Evolutionary conservation across 1,139 yeast genomes (phyloP).

Genomic region (Blastobotrys illinoisensis): DNA sequence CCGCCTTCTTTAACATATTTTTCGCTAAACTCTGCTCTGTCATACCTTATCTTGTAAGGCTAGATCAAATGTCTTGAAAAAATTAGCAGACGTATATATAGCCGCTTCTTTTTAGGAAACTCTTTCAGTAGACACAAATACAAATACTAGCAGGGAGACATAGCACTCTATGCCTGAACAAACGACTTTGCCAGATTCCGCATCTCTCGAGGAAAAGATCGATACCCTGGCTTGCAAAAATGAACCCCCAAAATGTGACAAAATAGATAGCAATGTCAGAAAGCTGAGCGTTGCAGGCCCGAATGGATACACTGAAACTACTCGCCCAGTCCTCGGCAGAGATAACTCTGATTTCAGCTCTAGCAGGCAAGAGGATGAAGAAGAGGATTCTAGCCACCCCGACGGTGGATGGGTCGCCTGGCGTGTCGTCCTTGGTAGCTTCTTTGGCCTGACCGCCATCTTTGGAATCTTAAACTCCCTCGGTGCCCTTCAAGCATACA

Average conservation of each 20-base stretch:
- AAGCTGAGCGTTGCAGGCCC: background rate
- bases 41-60: background rate
- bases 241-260: no score
- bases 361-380: background rate
- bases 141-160: no score
- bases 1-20: background rate
- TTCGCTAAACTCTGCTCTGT: background rate
- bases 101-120: background rate
- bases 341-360: background rate
- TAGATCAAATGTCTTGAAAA: background rate
- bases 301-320: background rate
- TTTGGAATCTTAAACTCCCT: slow-evolving; percentile 64
- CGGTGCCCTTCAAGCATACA: slow-evolving; percentile 67
- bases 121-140: background rate
- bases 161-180: background rate
- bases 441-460: slow-evolving; percentile 54
- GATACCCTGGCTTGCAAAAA: background rate
- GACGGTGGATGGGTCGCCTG: slow-evolving; percentile 48
- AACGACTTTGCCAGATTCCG: background rate
- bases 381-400: slow-evolving; percentile 3
- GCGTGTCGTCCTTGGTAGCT: slow-evolving; percentile 54
- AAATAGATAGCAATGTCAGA: no score
- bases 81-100: background rate
- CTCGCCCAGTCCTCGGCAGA: background rate
- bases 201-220: background rate